These are phyloP conservation scores for Lyophyllum shimeji DNA, from an alignment of 768 basidiomycete genomes.

Conservation along the genomic window DNA sequence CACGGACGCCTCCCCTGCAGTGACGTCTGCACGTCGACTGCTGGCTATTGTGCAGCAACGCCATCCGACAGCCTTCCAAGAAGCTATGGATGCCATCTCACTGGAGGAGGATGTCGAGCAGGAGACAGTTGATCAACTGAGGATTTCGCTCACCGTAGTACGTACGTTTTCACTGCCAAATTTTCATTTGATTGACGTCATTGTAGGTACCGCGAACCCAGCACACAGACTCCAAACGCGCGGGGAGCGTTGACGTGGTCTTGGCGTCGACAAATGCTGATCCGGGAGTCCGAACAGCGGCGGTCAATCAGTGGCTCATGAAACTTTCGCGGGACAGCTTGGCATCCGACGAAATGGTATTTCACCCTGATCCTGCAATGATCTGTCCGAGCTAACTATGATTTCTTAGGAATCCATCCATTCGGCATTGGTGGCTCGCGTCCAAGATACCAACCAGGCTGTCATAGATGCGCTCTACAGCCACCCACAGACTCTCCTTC, in stretches of 20 bases:
- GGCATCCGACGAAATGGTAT: conserved; percentile 43
- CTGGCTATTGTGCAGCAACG: conserved; percentile 67
- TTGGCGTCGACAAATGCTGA: conserved; percentile 66
- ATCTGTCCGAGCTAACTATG: conserved; percentile 6
- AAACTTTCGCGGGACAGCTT: conserved; percentile 30
- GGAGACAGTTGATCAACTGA: conserved; percentile 49
- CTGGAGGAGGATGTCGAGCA: conserved; percentile 34
- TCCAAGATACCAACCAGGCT: conserved; percentile 58
- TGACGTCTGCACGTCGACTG: conserved; percentile 34
- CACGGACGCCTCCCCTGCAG: conserved; percentile 20
- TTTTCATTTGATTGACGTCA: background rate
- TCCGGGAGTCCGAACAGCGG: conserved; percentile 52
- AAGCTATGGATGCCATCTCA: conserved; percentile 36
- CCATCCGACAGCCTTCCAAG: conserved; percentile 49
- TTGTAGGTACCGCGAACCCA: conserved; percentile 8
- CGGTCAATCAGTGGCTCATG: conserved; percentile 55
- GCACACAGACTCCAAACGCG: conserved; percentile 1
- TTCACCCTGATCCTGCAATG: conserved; percentile 7
- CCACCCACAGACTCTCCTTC: conserved; percentile 43
- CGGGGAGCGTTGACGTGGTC: conserved; percentile 37
- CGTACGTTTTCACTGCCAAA: conserved; percentile 11
- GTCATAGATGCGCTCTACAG: conserved; percentile 74
- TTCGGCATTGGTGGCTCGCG: conserved; percentile 65
- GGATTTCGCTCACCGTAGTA: conserved; percentile 61
- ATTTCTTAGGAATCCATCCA: conserved; percentile 49